Conservation (phyloP, 441 rosid genomes). For the Manihot esculenta region DNA sequence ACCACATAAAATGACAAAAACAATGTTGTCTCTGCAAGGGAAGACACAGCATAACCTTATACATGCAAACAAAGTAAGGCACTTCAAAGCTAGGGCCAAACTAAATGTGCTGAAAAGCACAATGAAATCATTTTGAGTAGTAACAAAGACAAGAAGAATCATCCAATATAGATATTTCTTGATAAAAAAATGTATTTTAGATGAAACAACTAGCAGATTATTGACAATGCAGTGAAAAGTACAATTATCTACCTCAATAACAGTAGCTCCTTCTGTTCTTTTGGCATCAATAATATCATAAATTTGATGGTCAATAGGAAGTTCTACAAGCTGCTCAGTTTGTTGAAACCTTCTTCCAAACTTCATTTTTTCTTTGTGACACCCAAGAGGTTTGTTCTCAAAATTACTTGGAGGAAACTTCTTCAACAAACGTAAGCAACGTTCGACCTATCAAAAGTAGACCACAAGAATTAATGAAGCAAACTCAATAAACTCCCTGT, state of each 20-base stretch:
- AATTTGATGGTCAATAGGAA: constrained; percentile 84
- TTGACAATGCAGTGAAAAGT: constrained; percentile 14
- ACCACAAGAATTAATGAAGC: constrained; percentile 23
- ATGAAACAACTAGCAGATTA: constrained; percentile 10
- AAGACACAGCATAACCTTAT: not conserved
- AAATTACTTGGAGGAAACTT: constrained; percentile 44
- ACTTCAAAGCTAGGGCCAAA: not conserved
- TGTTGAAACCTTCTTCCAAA: constrained; percentile 63
- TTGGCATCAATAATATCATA: constrained; percentile 85
- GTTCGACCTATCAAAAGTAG: constrained; percentile 58
- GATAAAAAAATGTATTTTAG: not conserved
- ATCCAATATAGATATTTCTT: not conserved
- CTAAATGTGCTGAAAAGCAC: not conserved
- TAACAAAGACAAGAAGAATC: not conserved
- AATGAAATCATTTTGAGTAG: not conserved
- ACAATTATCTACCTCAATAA: constrained; percentile 60
- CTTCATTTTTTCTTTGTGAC: constrained; percentile 45
- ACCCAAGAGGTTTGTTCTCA: constrained; percentile 38
- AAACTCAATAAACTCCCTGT: constrained; percentile 9
- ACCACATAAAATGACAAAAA: not conserved
- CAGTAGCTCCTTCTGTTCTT: constrained; percentile 70
- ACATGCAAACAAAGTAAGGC: not conserved
- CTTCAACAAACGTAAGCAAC: constrained; percentile 70
- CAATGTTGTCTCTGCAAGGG: not conserved
- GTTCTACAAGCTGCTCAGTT: constrained; percentile 79